Percentiles rank a stretch among this genome's conserved stretches.
Conservation (phyloP, 176 grass and related monocot species). For the Musa schizocarpa region DNA sequence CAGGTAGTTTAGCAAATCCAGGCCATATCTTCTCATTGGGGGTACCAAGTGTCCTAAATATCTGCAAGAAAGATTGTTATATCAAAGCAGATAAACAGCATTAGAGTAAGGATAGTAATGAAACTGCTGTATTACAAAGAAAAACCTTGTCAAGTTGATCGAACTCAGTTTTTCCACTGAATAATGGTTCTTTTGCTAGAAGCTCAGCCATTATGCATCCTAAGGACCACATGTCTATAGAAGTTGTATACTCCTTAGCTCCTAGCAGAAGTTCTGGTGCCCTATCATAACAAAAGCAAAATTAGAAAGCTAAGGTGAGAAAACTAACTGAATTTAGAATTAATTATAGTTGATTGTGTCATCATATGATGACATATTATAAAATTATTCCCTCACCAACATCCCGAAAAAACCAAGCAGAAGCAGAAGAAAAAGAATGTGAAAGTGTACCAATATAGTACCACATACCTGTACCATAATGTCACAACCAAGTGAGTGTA, state of each 20-base stretch:
- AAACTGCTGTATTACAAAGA: not conserved
- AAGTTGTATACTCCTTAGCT: constrained; percentile 81
- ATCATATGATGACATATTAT: not conserved
- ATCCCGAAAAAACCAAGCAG: not conserved
- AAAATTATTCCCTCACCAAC: too few species aligned
- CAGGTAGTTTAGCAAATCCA: constrained; percentile 63
- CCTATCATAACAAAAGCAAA: constrained; percentile 28
- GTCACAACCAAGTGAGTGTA: constrained; percentile 95
- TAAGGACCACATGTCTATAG: constrained; percentile 94
- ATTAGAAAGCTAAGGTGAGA: constrained; percentile 2
- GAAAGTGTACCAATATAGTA: not conserved
- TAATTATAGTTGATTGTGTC: not conserved
- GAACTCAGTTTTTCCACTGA: constrained; percentile 59
- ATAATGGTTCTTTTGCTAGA: constrained; percentile 68
- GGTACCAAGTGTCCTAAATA: constrained; percentile 66
- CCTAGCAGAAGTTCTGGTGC: constrained; percentile 84
- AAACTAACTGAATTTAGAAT: not conserved
- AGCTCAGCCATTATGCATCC: constrained; percentile 97
- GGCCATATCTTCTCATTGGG: constrained; percentile 76
- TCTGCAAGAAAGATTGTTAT: constrained; percentile 41
- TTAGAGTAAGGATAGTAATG: not conserved
- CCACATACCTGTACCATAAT: constrained; percentile 85
- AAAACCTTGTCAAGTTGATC: constrained; percentile 81
- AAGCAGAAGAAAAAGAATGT: not conserved
- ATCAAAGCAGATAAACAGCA: not conserved